Evolutionary conservation across 2,329 filamentous ascomycete genomes (phyloP), one percentile per base, ranked within the genome.

Genomic region (Mollisiaceae sp.): DNA sequence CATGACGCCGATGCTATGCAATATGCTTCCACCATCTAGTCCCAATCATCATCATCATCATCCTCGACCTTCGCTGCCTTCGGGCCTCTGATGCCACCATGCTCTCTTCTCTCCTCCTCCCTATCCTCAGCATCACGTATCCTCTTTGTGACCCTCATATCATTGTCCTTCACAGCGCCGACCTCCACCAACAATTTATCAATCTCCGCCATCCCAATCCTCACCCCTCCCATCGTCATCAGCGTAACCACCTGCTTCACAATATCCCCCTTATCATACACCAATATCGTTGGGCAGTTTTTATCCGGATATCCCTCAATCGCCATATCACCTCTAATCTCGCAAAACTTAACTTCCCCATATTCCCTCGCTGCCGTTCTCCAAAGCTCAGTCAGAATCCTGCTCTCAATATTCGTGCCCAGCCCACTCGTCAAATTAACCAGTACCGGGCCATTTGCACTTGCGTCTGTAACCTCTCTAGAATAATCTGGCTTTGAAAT

Each of bases 311-410:
- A 99, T 47, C 93, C 93, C 77, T 98, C 95, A 72, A 99, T 97
- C 65, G 95, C 97, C 80, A 97, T 88, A 75, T 93, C 89, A 8
- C 90, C 95, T 72, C 90, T 87, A 72, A 99, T 98, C 80, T 98
- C 92, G 78, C 94, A 98, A 79, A 99, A 99, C 80, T 99, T 99
- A 78, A 99, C 83, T 70, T 99, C 94, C 22, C 93, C 93, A 75
- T 93, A 99, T 74, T 94, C 93, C 66, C 79, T 81, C 0, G 95
- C 94, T 47, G 95, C 85, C 74, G 93, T 88, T 41, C 90, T 85
- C 94, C 94, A 99, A 22, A 97, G 82, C 75, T 97, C 91, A 0
- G 89, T 89, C 72, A 98, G 80, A 3, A 97, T 83, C 66, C 91
- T 86, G 3, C 93, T 97, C 79, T 98, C 94, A 39, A 90, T 85